Base-by-base conservation (phyloP, 148 eudicot species). In the Chenopodium suecicum region DNA sequence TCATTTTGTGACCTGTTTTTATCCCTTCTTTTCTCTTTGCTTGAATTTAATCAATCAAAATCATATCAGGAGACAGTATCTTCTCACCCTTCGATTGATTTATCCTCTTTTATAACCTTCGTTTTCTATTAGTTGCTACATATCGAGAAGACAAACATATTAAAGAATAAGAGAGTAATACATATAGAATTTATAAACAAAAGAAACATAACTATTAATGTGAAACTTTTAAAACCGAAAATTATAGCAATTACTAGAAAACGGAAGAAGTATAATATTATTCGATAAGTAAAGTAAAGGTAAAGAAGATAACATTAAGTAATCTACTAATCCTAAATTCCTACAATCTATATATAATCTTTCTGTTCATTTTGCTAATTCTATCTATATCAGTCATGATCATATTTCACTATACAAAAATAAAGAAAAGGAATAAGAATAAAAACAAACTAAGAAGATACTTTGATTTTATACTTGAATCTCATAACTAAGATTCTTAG, bases 21-120 rank as follows among this genome's bases (percentile, higher is more conserved):
- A 84, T 84, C 80, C 29, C 58, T 70, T 13, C 46, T 78, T 78
- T 83, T 75, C 52, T 31, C 58, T 83, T 79, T 70, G 46, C 75
- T 75, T 37, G 23, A 60, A 62, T 47, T 76, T 68, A 62, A 77
- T 72, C 74, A 60, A 62, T 76, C 81, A 77, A 77, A 54, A 8
- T 71, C 58, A 17, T 72, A 34, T 20, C 25, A 41, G 9, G 54
- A 80, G 41, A 79, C 86, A 71, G 78, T 75, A 77, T 84, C 77
- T 71, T 70, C 63, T 12, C 54, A 58, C 65, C 80, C 83, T 62
- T 12, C 47, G 77, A 76, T 80, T 80, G 74, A 71, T 54, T 69
- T 77, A 48, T 72, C 17, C 73, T 70, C 67, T 56, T 69, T 65
- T 27, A 27, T 27, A 27, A 4, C 41, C 7, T 37, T 6, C 41